These are phyloP conservation scores for Oemleria cerasiformis DNA, from an alignment of 306 rosid species.

Conservation along the genomic window DNA sequence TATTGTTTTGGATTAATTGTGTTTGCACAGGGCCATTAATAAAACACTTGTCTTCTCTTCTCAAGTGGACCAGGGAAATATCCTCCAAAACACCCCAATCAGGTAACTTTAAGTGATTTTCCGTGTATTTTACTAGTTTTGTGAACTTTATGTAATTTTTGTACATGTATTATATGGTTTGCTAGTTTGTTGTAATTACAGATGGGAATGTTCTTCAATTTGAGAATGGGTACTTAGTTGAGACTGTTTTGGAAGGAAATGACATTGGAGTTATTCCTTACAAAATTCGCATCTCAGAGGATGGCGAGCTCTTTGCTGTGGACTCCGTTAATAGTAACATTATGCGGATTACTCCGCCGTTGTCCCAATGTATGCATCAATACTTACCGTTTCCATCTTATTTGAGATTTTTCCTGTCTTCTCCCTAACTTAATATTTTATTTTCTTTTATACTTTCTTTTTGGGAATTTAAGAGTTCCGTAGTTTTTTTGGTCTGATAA, in stretches of 20 bases:
- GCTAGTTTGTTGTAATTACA: slow-evolving; percentile 32
- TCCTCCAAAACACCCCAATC: slow-evolving; percentile 68
- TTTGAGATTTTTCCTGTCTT: slow-evolving; percentile 1
- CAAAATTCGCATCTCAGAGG: slow-evolving; percentile 76
- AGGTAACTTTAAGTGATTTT: slow-evolving; percentile 39
- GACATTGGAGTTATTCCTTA: slow-evolving; percentile 81
- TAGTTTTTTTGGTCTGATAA: not conserved
- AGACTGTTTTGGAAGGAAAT: slow-evolving; percentile 87
- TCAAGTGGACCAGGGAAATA: slow-evolving; percentile 85
- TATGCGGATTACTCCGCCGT: slow-evolving; percentile 78
- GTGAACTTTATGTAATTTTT: not conserved
- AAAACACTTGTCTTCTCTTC: slow-evolving; percentile 65
- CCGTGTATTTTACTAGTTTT: slow-evolving; percentile 4
- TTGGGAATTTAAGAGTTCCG: not conserved
- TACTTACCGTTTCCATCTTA: slow-evolving; percentile 2
- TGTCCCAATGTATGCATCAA: slow-evolving; percentile 72
- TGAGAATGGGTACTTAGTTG: slow-evolving; percentile 94
- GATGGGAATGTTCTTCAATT: slow-evolving; percentile 85
- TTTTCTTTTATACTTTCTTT: not conserved
- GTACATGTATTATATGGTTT: not conserved
- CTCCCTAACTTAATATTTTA: not conserved
- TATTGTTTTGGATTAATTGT: slow-evolving; percentile 18
- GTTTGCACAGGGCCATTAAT: slow-evolving; percentile 70
- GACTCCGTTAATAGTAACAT: slow-evolving; percentile 84
- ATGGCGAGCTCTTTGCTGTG: slow-evolving; percentile 83